Evolutionary conservation across 805 yeast species (phyloP), one percentile per base, ranked within the genome.

Genomic region (Wickerhamomyces chaumierensis): DNA sequence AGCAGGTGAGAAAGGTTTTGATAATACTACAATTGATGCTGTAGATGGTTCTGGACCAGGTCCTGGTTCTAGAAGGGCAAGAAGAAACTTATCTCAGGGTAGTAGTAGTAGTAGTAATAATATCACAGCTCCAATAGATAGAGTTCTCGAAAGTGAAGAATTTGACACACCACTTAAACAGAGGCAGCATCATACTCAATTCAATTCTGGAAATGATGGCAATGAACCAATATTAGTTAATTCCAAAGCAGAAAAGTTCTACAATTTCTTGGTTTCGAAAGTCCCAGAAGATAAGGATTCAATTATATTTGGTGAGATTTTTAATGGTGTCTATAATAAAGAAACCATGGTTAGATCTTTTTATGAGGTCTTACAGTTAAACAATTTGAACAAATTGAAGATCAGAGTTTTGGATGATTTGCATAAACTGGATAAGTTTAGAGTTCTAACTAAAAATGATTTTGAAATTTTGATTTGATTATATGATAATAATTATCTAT

Each of bases 321-420:
- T 53, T 12, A 41, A 44, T 8, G 34, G 33, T 7, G 35, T 38
- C 23, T 35, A 36, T 15, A 36, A 39, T 25, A 48, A 39, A 37
- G 28, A 45, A 4, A 40, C 46, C 12, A 35, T 49, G 28, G 55
- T 44, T n/a, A 48, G 46, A 19, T 49, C 57, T 2, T 52, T 54
- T 37, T 52, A 51, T 39, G 55, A 51, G 16, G 42, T 54, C 2
- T 38, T 54, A 28, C 58, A 54, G 38, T 34, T 52, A 28, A 38
- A 53, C 6, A 51, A 55, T 2, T 43, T 49, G 18, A 45, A 45
- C 2, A 41, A 48, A 31, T 21, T 52, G 29, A 36, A 31, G 1
- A 38, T 51, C 17, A 20, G 21, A 6, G 18, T 8, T 3, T 18
- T n/a, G 16, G n/a, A 20, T n/a, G 36, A 37, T 15, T 21, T 9